phyloP scores from a whole-genome alignment of 306 rosid species.

The Quercus ilex region DNA sequence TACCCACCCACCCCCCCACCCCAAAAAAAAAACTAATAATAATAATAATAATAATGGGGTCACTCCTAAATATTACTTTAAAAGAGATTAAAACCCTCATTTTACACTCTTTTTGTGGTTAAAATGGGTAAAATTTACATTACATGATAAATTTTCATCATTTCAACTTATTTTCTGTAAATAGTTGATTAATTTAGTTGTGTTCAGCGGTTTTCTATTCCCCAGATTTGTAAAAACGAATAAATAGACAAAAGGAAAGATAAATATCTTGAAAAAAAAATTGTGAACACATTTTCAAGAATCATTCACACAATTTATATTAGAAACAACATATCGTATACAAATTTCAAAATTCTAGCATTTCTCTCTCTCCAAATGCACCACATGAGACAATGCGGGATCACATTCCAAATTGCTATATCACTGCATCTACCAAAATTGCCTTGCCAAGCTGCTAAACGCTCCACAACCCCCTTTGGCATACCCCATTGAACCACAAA shows the following conservation, averaged over 20 bases:
- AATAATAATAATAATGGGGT: not conserved
- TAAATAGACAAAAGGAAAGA: not conserved
- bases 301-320: not conserved
- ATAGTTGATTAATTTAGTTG: not conserved
- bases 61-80: not conserved
- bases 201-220: not conserved
- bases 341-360: no score
- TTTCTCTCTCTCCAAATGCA: no score
- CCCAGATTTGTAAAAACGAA: not conserved
- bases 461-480: no score
- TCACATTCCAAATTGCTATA: no score
- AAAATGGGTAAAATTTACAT: not conserved
- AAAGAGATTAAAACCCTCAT: not conserved
- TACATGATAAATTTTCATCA: not conserved
- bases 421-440: no score
- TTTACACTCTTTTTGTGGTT: not conserved
- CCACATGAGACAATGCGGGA: no score
- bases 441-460: no score
- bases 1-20: not conserved
- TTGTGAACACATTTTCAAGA: not conserved
- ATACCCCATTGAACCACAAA: no score
- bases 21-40: not conserved
- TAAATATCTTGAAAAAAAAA: not conserved
- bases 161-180: not conserved
- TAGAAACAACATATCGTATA: not conserved